Conservation (phyloP, 306 rosid genomes). For the Lathyrus tuberosus region DNA sequence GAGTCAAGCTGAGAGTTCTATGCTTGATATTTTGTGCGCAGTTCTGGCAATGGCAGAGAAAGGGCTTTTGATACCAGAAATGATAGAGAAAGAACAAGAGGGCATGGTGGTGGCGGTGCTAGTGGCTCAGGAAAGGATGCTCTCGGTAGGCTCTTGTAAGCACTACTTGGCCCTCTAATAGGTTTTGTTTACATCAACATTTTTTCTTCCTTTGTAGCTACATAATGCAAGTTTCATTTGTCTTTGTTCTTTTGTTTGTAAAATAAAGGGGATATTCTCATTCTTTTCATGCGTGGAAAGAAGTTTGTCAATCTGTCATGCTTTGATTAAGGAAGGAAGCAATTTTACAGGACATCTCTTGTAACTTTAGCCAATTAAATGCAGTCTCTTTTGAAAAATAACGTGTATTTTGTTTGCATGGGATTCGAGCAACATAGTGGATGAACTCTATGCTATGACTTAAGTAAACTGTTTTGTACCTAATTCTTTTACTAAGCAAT, state of each 20-base stretch:
- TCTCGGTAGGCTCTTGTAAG: slow-evolving; percentile 83
- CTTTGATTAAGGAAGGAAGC: slow-evolving; percentile 17
- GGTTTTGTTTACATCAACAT: background rate
- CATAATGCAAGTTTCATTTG: background rate
- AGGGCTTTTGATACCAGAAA: slow-evolving; percentile 53
- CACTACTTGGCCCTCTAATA: slow-evolving; percentile 12
- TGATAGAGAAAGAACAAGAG: slow-evolving; percentile 55
- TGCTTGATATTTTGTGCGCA: slow-evolving; percentile 35
- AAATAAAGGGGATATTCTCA: background rate
- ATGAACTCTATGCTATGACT: background rate
- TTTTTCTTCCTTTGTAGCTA: background rate
- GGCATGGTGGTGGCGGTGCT: slow-evolving; percentile 49
- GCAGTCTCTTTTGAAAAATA: background rate
- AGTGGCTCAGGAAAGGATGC: slow-evolving; percentile 58
- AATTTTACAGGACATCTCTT: background rate
- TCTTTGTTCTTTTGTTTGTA: background rate
- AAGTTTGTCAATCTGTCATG: background rate
- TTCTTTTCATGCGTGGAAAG: slow-evolving; percentile 8
- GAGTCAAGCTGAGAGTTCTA: background rate
- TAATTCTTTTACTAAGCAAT: slow-evolving; percentile 20
- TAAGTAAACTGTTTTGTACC: slow-evolving; percentile 3
- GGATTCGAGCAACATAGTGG: slow-evolving; percentile 3
- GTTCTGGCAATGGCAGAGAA: slow-evolving; percentile 64
- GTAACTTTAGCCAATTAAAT: slow-evolving; percentile 5
- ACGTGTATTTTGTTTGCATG: background rate